phyloP scores from a whole-genome alignment of 768 basidiomycete genomes.

The Pulveroboletus frians region DNA sequence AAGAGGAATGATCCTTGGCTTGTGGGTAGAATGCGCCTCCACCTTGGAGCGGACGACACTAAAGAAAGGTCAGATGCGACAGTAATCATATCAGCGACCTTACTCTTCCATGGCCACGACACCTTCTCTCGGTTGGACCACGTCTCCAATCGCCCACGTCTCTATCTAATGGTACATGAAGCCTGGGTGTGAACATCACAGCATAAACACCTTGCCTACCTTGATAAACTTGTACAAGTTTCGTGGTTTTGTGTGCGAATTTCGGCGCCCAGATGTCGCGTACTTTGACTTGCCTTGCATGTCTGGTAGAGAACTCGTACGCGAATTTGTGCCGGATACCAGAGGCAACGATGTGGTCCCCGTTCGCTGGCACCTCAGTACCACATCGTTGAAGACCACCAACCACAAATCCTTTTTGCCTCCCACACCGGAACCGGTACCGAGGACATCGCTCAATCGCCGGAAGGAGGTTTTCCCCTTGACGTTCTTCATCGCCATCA shows the following conservation, averaged over 20 bases:
- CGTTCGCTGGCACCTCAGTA: conserved; percentile 83
- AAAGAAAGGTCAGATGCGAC: conserved; percentile 5
- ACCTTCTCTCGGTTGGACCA: conserved; percentile 69
- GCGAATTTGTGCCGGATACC: conserved; percentile 58
- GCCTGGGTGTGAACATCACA: neutral
- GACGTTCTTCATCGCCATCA: conserved; percentile 47
- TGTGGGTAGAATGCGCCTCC: conserved; percentile 50
- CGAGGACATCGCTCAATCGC: conserved; percentile 84
- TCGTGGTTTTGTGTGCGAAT: conserved; percentile 72
- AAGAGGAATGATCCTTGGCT: conserved; percentile 64
- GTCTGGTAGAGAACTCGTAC: conserved; percentile 79
- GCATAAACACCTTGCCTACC: conserved; percentile 37
- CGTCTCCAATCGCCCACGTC: conserved; percentile 80
- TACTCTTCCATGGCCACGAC: conserved; percentile 91
- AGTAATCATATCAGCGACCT: conserved; percentile 28
- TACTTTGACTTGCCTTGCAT: conserved; percentile 80
- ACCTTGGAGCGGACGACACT: conserved; percentile 71
- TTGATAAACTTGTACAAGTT: conserved; percentile 94
- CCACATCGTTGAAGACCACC: conserved; percentile 94
- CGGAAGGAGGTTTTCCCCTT: conserved; percentile 85
- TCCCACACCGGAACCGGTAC: conserved; percentile 48
- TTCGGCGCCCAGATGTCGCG: conserved; percentile 73
- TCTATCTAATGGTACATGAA: conserved; percentile 55
- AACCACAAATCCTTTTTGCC: conserved; percentile 89
- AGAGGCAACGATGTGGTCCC: conserved; percentile 84